Evolutionary conservation across 1,284 basidiomycete species (phyloP).

Genomic region (Singerocomus inundabilis): DNA sequence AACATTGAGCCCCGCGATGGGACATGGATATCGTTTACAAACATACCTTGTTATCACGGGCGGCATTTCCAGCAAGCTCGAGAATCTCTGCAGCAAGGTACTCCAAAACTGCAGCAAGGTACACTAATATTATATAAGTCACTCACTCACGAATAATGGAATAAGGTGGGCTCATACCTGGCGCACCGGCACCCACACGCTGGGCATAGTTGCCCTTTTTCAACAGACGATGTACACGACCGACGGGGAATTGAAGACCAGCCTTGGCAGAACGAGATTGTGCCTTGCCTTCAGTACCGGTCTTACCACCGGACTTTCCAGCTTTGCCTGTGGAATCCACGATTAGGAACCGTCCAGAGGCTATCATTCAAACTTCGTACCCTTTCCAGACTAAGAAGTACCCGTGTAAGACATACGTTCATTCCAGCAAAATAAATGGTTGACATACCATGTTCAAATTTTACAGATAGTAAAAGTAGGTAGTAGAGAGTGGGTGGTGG

Average conservation of each 20-base stretch:
- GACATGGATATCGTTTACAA: background rate
- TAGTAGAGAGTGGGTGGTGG: constrained; percentile 26
- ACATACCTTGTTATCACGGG: constrained; percentile 71
- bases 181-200: constrained; percentile 78
- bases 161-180: constrained; percentile 48
- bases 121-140: constrained; percentile 48
- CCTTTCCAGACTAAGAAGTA: constrained; percentile 46
- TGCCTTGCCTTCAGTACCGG: constrained; percentile 53
- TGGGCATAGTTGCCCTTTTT: constrained; percentile 85
- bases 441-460: constrained; percentile 39
- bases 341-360: constrained; percentile 9
- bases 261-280: constrained; percentile 80
- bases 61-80: constrained; percentile 86
- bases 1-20: background rate
- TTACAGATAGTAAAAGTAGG: constrained; percentile 22
- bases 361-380: constrained; percentile 28
- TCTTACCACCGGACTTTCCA: constrained; percentile 63
- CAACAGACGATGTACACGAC: constrained; percentile 88
- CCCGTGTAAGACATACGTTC: constrained; percentile 6
- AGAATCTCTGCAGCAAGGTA: constrained; percentile 89
- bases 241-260: constrained; percentile 79
- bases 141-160: background rate
- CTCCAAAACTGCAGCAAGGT: constrained; percentile 75
- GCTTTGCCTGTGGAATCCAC: constrained; percentile 43
- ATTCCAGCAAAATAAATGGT: background rate